Evolutionary conservation across 2,329 filamentous ascomycete species (phyloP), one percentile per base, ranked within the genome.

Genomic region (Monilinia laxa): DNA sequence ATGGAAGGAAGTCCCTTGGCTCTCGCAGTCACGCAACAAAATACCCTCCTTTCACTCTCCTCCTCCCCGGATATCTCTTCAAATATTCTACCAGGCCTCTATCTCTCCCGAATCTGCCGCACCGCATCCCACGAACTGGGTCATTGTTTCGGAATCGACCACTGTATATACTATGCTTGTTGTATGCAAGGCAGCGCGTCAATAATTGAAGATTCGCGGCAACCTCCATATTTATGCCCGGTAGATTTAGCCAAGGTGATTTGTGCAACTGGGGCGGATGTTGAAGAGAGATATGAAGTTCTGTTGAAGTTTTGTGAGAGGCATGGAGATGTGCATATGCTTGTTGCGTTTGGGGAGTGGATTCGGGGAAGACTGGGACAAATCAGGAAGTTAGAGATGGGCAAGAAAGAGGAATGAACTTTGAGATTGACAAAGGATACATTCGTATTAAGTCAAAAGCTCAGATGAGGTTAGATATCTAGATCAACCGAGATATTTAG

Each of bases 111-210:
- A 14, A 75, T 85, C 2, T 85, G 80, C 63, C 83, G 82, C 60
- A 89, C 88, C 0, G 83, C 83, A 1, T 81, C 81, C 1, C 89
- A 91, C 73, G 88, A 91, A 72, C 76, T 91, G 0, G 85, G 87
- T 0, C 89, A 90, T 74, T 91, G 87, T 72, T 82, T 91, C 49
- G 86, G 84, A 0, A 80, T 91, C 18, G 87, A 76, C 10, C 88
- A 91, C 73, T 91, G 89, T 73, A 78, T 83, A 0, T 89, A 86
- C 71, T 88, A 86, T 70, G 85, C 87, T 0, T 90, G 87, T 70
- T 79, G 81, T 2, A 88, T 89, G 86, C 87, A 90, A 73, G 81
- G 84, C 5, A 86, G 84, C 0, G 81, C 82, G 0, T 79, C 81
- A 1, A 78, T 88, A 51, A 78, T 76, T 0, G 87, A 90, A 74